phyloP scores from a whole-genome alignment of 176 grass and related monocot genomes.

The Rhynchospora tenuis region DNA sequence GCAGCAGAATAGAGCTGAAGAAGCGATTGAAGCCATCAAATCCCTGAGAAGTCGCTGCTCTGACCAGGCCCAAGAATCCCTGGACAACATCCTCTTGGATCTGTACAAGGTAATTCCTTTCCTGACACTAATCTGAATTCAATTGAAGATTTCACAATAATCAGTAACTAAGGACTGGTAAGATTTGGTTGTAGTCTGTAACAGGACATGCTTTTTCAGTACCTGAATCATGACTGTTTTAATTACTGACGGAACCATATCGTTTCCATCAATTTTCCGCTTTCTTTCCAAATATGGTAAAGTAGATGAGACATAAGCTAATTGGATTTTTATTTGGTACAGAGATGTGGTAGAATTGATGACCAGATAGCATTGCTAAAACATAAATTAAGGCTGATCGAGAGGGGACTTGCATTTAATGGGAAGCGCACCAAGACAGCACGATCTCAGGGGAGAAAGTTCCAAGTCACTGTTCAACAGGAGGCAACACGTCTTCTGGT shows the following conservation, averaged over 20 bases:
- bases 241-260: not conserved
- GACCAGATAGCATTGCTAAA: conserved; percentile 84
- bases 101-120: conserved; percentile 66
- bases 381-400: conserved; percentile 83
- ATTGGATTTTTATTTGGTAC: conserved; percentile 18
- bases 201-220: no score
- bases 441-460: conserved; percentile 83
- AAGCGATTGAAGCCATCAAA: conserved; percentile 97
- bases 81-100: conserved; percentile 95
- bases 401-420: conserved; percentile 76
- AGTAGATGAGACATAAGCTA: not conserved
- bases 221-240: not conserved
- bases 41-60: conserved; percentile 84
- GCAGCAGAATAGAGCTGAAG: conserved; percentile 97
- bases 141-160: not conserved
- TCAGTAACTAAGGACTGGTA: not conserved
- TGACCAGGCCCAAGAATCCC: conserved; percentile 89
- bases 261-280: not conserved
- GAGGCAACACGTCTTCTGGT: conserved; percentile 93
- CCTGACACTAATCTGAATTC: not conserved
- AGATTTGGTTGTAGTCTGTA: not conserved
- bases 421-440: conserved; percentile 95
- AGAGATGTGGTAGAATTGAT: conserved; percentile 86
- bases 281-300: not conserved
- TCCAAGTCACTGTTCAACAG: conserved; percentile 95